Percentiles rank a stretch among this genome's conserved stretches.
These are phyloP conservation scores for Tympanopsis confertula DNA, from an alignment of 2,329 filamentous ascomycete genomes.

Conservation along the genomic window DNA sequence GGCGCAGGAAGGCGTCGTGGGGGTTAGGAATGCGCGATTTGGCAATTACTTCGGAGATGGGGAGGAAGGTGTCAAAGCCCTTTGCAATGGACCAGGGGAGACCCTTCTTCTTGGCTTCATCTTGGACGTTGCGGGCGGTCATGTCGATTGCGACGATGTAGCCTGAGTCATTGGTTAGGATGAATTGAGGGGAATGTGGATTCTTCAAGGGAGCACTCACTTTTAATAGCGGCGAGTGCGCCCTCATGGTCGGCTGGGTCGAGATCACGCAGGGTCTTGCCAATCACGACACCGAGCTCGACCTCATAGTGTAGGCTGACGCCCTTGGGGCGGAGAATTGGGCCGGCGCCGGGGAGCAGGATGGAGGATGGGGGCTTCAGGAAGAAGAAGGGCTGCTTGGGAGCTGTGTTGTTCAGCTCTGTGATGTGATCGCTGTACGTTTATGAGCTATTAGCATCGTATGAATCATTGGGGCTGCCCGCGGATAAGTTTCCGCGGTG, in stretches of 20 bases:
- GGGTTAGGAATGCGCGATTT: slow-evolving; percentile 75
- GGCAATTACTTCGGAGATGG: slow-evolving; percentile 69
- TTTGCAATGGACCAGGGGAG: slow-evolving; percentile 94
- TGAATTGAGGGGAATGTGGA: slow-evolving; percentile 3
- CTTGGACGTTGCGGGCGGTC: slow-evolving; percentile 90
- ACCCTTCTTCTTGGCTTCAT: slow-evolving; percentile 93
- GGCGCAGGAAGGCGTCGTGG: slow-evolving; percentile 75
- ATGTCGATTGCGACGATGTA: slow-evolving; percentile 93
- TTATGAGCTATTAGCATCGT: slow-evolving; percentile 8
- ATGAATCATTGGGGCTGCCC: not conserved
- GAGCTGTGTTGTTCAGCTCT: slow-evolving; percentile 76
- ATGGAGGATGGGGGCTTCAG: slow-evolving; percentile 86
- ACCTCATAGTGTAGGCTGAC: slow-evolving; percentile 89
- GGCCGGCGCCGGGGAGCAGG: slow-evolving; percentile 65
- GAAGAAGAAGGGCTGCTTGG: slow-evolving; percentile 98
- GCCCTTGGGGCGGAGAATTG: slow-evolving; percentile 71
- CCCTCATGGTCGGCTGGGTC: slow-evolving; percentile 60
- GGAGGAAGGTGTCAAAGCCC: slow-evolving; percentile 95
- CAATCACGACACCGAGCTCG: slow-evolving; percentile 81
- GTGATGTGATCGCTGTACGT: slow-evolving; percentile 70
- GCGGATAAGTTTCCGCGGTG: slow-evolving; percentile 1
- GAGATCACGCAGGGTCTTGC: slow-evolving; percentile 67
- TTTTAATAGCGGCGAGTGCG: slow-evolving; percentile 73
- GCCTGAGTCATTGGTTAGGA: slow-evolving; percentile 30
- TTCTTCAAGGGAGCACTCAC: slow-evolving; percentile 29